Base-by-base conservation (phyloP, 2,329 filamentous ascomycete species). In the Drechslera avenae region DNA sequence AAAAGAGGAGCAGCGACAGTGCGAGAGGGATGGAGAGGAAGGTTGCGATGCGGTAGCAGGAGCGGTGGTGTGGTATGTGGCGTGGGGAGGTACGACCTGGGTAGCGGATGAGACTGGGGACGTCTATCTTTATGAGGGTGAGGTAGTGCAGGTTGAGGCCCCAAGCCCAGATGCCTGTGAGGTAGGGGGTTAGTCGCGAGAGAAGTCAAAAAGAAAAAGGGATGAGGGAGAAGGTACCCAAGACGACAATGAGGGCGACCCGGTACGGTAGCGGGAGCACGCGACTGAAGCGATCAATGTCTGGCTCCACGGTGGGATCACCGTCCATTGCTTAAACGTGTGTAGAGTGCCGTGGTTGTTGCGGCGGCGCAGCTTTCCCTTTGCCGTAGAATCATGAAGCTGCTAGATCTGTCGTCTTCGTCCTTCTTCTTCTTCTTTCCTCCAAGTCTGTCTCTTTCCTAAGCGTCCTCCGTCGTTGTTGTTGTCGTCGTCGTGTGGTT, bases 101-200 rank as follows among this genome's bases (percentile, higher is more conserved):
- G 74, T 97, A 97, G 73, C 89, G 87, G 65, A 97, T 90, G 50
- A 97, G 82, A 26, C 86, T 81, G 16, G 91, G 89, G 47, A 96
- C 89, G 74, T 97, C 91, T 77, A 99, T 95, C 71, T 89, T 89
- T 67, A 86, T 80, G 51, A 85, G 76, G 66, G 87, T 82, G 53
- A 97, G 86, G 76, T 90, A 92, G 71, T 97, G 91, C 33, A 97
- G 84, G 77, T 97, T 97, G 63, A 89, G 75, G 60, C 88, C 91
- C 91, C 93, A 99, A 72, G 90, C 91, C 93, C 93, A 97, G 67
- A 96, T 87, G 63, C 90, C 91, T 95, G 60, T 54, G 40, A 28
- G 32, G 8, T 41, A 12, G 9, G 26, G 36, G 42, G 13, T 31
- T 34, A 33, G 39, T 40, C 30, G 41, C 17, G 17, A 28, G 17